phyloP scores from a whole-genome alignment of 2,329 filamentous ascomycete species.

The Neurospora sp. region DNA sequence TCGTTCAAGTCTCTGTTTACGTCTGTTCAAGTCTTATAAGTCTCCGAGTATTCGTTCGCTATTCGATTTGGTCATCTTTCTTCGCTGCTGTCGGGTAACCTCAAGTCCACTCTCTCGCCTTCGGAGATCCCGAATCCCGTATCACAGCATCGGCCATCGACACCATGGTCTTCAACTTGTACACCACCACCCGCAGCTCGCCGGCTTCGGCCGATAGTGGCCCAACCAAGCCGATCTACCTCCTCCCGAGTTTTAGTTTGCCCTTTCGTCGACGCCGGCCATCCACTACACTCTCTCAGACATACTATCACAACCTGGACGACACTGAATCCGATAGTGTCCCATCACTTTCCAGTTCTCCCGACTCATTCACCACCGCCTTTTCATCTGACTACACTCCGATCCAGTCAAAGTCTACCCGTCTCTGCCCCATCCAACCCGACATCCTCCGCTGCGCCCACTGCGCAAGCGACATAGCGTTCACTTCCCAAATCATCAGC shows the following conservation, averaged over 20 bases:
- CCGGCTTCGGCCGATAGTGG: background rate
- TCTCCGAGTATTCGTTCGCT: background rate
- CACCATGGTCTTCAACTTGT: background rate
- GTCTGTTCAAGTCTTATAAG: background rate
- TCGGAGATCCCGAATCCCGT: background rate
- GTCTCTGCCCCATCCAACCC: constrained; percentile 35
- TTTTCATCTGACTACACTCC: constrained; percentile 2
- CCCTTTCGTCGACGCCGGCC: constrained; percentile 14
- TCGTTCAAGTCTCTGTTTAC: background rate
- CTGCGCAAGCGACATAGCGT: constrained; percentile 53
- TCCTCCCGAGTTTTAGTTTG: constrained; percentile 19
- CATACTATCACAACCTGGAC: background rate
- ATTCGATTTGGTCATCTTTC: background rate
- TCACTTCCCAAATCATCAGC: constrained; percentile 50
- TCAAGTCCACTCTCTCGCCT: background rate
- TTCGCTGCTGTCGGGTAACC: background rate
- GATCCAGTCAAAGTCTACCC: constrained; percentile 3
- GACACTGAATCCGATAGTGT: background rate
- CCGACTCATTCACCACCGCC: constrained; percentile 7
- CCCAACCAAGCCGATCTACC: constrained; percentile 17
- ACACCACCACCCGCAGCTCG: background rate
- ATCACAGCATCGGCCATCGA: background rate
- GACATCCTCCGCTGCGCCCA: constrained; percentile 49
- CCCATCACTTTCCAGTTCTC: constrained; percentile 17
- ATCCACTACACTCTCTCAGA: background rate